phyloP scores from a whole-genome alignment of 2,329 filamentous ascomycete species.

The Periconia digitata region DNA sequence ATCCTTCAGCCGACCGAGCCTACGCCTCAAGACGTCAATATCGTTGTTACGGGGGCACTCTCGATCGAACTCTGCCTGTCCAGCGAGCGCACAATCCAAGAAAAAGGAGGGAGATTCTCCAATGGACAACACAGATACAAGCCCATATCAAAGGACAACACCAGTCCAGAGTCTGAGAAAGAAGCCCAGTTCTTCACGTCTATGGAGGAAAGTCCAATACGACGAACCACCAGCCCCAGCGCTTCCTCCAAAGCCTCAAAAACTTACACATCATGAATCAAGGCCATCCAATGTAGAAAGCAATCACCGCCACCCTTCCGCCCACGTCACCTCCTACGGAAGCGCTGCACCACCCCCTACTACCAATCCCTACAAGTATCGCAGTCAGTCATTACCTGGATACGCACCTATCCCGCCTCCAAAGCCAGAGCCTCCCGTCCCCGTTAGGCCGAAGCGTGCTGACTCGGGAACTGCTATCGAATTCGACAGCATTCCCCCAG shows the following conservation, averaged over 20 bases:
- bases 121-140: background rate
- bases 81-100: constrained; percentile 8
- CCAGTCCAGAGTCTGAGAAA: constrained; percentile 13
- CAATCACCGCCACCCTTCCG: background rate
- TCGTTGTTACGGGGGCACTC: constrained; percentile 23
- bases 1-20: constrained; percentile 26
- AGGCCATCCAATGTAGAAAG: background rate
- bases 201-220: constrained; percentile 18
- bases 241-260: background rate
- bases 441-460: constrained; percentile 22
- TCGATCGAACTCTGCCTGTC: constrained; percentile 14
- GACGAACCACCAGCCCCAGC: constrained; percentile 5
- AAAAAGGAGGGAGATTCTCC: constrained; percentile 2
- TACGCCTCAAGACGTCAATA: constrained; percentile 29
- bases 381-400: background rate
- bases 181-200: constrained; percentile 20
- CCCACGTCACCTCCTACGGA: background rate
- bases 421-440: constrained; percentile 1
- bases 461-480: constrained; percentile 38
- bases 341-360: background rate
- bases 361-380: background rate
- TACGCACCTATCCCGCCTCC: constrained; percentile 2
- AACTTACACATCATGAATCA: background rate
- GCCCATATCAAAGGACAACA: background rate
- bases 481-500: constrained; percentile 17